Conservation (phyloP, 352 stramenopile species). For the Phytopythium chamaehyphon region DNA sequence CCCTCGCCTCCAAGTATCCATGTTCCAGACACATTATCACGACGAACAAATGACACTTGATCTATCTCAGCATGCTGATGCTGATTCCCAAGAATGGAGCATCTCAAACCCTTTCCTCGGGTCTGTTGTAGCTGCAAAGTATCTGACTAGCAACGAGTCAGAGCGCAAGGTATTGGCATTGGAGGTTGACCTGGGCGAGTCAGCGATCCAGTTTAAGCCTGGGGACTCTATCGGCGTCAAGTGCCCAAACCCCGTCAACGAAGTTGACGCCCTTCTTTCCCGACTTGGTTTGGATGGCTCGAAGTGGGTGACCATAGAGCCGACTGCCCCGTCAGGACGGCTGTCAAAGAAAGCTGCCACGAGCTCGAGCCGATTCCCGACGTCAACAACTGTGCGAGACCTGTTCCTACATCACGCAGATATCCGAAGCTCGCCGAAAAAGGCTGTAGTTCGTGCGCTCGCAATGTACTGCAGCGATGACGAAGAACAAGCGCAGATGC, state of each 20-base stretch:
- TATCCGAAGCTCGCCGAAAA: conserved; percentile 77
- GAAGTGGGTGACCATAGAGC: conserved; percentile 31
- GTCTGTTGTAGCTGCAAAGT: conserved; percentile 33
- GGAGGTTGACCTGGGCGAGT: conserved; percentile 38
- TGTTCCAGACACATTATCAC: conserved; percentile 22
- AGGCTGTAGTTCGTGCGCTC: conserved; percentile 61
- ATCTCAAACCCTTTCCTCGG: conserved; percentile 48
- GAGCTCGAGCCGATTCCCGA: conserved; percentile 40
- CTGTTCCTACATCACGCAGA: conserved; percentile 78
- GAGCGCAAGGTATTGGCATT: conserved; percentile 60
- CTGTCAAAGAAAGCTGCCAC: conserved; percentile 23
- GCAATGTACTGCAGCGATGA: conserved; percentile 62
- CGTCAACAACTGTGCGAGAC: conserved; percentile 64
- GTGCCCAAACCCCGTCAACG: conserved; percentile 67
- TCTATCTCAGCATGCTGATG: background rate
- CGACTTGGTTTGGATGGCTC: conserved; percentile 39
- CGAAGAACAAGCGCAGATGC: conserved; percentile 50
- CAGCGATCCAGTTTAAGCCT: conserved; percentile 60
- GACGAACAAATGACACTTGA: conserved; percentile 3
- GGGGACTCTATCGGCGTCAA: conserved; percentile 86
- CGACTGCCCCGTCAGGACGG: conserved; percentile 17
- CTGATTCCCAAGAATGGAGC: conserved; percentile 24
- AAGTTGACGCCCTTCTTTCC: conserved; percentile 64
- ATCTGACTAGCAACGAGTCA: conserved; percentile 39
- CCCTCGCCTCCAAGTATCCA: conserved; percentile 46